Conservation (phyloP, 805 yeast genomes). For the Sungouiella thailandica region DNA sequence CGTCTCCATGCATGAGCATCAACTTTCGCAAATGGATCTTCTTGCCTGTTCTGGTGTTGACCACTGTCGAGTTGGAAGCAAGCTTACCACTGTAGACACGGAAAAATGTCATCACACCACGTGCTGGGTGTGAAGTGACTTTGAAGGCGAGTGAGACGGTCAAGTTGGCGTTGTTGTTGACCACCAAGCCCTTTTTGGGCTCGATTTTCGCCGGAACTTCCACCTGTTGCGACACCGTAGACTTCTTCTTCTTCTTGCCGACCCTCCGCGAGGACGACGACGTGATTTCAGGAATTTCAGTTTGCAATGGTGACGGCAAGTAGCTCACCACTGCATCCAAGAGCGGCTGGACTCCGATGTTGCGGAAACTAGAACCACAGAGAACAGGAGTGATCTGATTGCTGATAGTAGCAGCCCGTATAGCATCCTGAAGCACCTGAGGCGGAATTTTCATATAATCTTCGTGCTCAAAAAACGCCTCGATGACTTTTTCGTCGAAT, state of each 20-base stretch:
- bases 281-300: constrained; percentile 50
- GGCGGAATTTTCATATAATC: constrained; percentile 66
- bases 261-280: constrained; percentile 15
- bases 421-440: constrained; percentile 48
- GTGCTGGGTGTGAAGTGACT: constrained; percentile 76
- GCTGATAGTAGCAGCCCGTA: constrained; percentile 58
- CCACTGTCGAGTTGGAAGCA: constrained; percentile 53
- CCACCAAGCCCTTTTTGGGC: constrained; percentile 41
- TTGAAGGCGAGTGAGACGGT: constrained; percentile 86
- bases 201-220: constrained; percentile 34
- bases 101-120: constrained; percentile 80
- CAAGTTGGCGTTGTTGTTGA: constrained; percentile 54
- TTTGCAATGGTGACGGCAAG: constrained; percentile 78
- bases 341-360: constrained; percentile 92
- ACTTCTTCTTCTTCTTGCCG: constrained; percentile 15
- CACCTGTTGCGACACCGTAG: constrained; percentile 9
- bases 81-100: constrained; percentile 84
- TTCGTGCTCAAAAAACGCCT: constrained; percentile 70
- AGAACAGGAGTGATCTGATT: constrained; percentile 68
- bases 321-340: constrained; percentile 54
- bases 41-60: constrained; percentile 66
- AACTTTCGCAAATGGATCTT: constrained; percentile 64
- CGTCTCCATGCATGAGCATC: constrained; percentile 83
- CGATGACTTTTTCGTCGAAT: constrained; percentile 70
- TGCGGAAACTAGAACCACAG: constrained; percentile 89